These are phyloP conservation scores for Termitomyces sp. DNA, from an alignment of 768 basidiomycete species.

Conservation along the genomic window DNA sequence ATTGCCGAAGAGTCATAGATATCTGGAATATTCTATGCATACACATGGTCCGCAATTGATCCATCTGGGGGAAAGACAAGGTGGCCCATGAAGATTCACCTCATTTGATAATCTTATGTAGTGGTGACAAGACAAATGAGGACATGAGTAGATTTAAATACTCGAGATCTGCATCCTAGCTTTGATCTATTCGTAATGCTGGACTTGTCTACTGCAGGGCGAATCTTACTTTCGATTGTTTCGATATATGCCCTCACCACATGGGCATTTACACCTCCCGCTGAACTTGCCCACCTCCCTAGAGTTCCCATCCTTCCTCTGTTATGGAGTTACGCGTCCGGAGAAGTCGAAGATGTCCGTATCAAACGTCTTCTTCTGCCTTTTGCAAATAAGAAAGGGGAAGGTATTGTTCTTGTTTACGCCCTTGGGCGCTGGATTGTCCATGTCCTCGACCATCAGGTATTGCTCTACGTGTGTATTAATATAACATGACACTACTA, in stretches of 20 bases:
- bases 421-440: conserved; percentile 32
- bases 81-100: too few relatives aligned
- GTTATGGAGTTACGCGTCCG: conserved; percentile 23
- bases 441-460: conserved; percentile 26
- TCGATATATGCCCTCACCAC: background rate
- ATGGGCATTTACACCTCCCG: conserved; percentile 10
- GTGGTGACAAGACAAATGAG: too few relatives aligned
- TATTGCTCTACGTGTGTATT: conserved; percentile 16
- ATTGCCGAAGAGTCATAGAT: too few relatives aligned
- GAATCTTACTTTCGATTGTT: background rate
- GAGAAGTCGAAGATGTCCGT: conserved; percentile 27
- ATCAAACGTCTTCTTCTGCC: conserved; percentile 27
- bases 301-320: conserved; percentile 22
- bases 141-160: too few relatives aligned
- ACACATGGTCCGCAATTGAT: too few relatives aligned
- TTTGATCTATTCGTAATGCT: background rate
- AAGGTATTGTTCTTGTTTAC: conserved; percentile 29
- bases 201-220: background rate
- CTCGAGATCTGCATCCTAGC: too few relatives aligned
- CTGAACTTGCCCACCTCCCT: conserved; percentile 26
- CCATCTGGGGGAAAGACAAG: too few relatives aligned
- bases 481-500: background rate
- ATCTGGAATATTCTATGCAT: too few relatives aligned
- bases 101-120: too few relatives aligned
- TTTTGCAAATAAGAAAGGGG: conserved; percentile 20